phyloP scores from a whole-genome alignment of 106 monocot genomes.

The Amphibolis antarctica region DNA sequence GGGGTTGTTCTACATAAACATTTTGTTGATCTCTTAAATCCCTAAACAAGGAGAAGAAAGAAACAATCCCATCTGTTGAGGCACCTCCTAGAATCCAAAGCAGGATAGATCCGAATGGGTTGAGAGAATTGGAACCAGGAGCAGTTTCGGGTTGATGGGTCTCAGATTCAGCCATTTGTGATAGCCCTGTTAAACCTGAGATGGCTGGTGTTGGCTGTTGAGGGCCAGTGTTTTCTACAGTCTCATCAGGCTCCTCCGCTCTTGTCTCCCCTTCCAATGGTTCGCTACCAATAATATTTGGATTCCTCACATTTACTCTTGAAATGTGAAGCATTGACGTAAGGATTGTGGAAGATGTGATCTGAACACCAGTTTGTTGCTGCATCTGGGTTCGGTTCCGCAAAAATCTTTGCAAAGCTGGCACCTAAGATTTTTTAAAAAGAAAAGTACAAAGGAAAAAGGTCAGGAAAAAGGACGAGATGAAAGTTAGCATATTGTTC shows the following conservation, averaged over 20 bases:
- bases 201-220: conserved; percentile 8
- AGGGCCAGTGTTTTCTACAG: conserved; percentile 8
- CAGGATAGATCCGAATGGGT: conserved; percentile 71
- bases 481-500: neutral
- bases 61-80: conserved; percentile 69
- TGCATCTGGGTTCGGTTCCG: conserved; percentile 60
- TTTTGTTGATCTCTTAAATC: conserved; percentile 61
- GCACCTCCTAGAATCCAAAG: conserved; percentile 83
- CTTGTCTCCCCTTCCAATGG: neutral
- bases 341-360: conserved; percentile 83
- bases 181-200: conserved; percentile 7
- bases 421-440: conserved; percentile 40
- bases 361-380: conserved; percentile 73
- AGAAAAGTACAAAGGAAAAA: neutral
- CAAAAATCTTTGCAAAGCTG: conserved; percentile 87
- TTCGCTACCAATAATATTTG: neutral
- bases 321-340: conserved; percentile 89
- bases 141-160: conserved; percentile 26
- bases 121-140: conserved; percentile 27
- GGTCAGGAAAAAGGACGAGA: neutral
- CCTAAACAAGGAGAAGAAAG: conserved; percentile 87
- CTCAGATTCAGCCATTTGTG: conserved; percentile 14
- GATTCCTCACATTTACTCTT: conserved; percentile 57
- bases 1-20: conserved; percentile 20
- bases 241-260: conserved; percentile 3